Base-by-base conservation (phyloP, 768 basidiomycete genomes). In the Pulveroboletus sp. region DNA sequence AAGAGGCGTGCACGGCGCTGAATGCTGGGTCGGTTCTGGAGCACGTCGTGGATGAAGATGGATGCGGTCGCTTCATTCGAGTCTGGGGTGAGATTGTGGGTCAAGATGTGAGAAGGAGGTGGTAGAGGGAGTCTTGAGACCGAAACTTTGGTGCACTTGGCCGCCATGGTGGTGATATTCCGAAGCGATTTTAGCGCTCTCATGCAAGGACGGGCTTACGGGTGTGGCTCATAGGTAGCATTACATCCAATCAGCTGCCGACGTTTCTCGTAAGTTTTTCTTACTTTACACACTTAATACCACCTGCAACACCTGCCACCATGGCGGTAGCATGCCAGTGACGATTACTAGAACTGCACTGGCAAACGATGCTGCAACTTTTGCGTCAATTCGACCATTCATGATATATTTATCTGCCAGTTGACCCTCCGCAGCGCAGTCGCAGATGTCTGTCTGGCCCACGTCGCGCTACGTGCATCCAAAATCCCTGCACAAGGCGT, bases 1-100 rank as follows among this genome's bases (percentile, higher is more conserved):
- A 87, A 69, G 2, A 89, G 71, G 50, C 85, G 78, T 32, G 85
- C 76, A 46, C 89, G 78, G 17, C 88, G 80, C 63, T 88, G 87
- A 19, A 84, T 52, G 60, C 82, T 86, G 0, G 90, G 89, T 2
- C 66, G 72, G 29, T 43, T 61, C 7, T 59, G 63, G 45, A 85
- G 75, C 10, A 81, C 67, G 16, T 74, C 67, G 13, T 72, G 65
- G 32, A 76, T 72, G 56, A 87, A 88, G 0, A 59, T 66, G n/a
- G 74, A 54, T 0, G 79, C 72, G 7, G 75, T 73, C 6, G 82
- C 75, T 0, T 81, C 78, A 36, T 70, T 61, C 1, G 77, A 68
- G 58, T 91, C 88, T 17, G 88, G 78, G 0, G 77, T 85, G 76
- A 80, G 70, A 54, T 74, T 73, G 55, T 72, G 70, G 2, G 69